These are phyloP conservation scores for Pisolithus thermaeus DNA, from an alignment of 1,284 basidiomycete species.

Conservation along the genomic window DNA sequence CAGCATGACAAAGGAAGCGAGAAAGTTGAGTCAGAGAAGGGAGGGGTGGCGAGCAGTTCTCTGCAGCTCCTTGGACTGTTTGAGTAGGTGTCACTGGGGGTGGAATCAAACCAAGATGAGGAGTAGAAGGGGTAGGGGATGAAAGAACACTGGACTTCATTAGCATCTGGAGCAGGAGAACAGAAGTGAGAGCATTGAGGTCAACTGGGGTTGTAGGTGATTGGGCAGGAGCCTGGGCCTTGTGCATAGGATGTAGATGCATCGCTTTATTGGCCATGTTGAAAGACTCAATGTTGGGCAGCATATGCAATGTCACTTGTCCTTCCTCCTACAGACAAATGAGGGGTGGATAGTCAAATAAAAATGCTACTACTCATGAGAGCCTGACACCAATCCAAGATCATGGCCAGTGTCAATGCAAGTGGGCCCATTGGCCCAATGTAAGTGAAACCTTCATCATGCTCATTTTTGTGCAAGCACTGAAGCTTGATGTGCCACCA, in stretches of 20 bases:
- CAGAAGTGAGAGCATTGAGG: constrained; percentile 1
- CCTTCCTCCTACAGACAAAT: neutral
- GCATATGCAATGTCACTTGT: neutral
- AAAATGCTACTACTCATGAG: constrained; percentile 1
- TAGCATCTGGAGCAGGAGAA: constrained; percentile 6
- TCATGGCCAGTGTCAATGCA: neutral
- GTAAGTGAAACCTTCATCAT: constrained; percentile 1
- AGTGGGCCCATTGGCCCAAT: no score
- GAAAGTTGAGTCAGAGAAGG: constrained; percentile 2
- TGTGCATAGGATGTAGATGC: neutral
- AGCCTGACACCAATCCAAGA: constrained; percentile 5
- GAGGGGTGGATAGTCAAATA: neutral
- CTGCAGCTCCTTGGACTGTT: neutral
- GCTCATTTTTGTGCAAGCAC: no score
- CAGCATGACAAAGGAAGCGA: constrained; percentile 9
- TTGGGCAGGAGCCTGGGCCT: neutral
- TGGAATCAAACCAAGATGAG: neutral
- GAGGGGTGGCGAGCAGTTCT: neutral
- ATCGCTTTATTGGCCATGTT: constrained; percentile 4
- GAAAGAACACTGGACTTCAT: neutral
- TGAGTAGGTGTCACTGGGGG: neutral
- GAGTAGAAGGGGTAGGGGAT: neutral
- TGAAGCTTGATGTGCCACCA: no score
- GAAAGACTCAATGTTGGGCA: constrained; percentile 7
- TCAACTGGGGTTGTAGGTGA: neutral